Evolutionary conservation across 495 filamentous ascomycete species (phyloP).

Genomic region (Penicillium macrosclerotiorum): DNA sequence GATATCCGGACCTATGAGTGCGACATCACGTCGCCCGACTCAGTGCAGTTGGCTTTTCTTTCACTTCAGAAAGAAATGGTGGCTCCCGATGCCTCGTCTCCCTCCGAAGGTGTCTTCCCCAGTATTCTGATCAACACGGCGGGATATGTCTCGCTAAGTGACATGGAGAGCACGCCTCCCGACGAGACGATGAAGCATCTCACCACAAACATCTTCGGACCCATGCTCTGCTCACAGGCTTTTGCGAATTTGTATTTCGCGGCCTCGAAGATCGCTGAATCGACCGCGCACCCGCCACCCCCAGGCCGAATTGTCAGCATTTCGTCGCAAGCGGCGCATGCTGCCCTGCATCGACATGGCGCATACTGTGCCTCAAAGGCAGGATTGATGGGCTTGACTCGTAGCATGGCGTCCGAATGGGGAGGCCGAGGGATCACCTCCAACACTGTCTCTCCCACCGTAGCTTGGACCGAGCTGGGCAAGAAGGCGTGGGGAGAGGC

Average conservation of each 20-base stretch:
- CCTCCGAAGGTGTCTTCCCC: slow-evolving; percentile 22
- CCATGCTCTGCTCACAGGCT: slow-evolving; percentile 44
- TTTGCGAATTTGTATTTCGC: slow-evolving; percentile 38
- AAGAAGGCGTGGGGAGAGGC: slow-evolving; percentile 41
- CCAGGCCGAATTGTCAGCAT: slow-evolving; percentile 40
- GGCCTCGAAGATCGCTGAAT: slow-evolving; percentile 14
- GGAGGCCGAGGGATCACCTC: slow-evolving; percentile 33
- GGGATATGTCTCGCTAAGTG: slow-evolving; percentile 42
- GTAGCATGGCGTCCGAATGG: slow-evolving; percentile 50
- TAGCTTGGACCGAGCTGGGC: slow-evolving; percentile 41
- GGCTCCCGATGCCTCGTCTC: slow-evolving; percentile 11
- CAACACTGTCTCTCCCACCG: slow-evolving; percentile 40
- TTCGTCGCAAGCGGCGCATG: slow-evolving; percentile 39
- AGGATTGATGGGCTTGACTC: slow-evolving; percentile 43
- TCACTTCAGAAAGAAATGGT: slow-evolving; percentile 21
- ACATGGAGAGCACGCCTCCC: slow-evolving; percentile 37
- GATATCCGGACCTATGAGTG: slow-evolving; percentile 40
- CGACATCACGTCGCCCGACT: slow-evolving; percentile 40
- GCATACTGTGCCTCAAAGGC: slow-evolving; percentile 52
- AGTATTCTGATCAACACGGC: slow-evolving; percentile 43
- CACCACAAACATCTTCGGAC: slow-evolving; percentile 35
- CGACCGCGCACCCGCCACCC: slow-evolving; percentile 19
- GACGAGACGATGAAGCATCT: slow-evolving; percentile 41
- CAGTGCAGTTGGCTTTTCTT: slow-evolving; percentile 32
- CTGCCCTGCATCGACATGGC: slow-evolving; percentile 38